Base-by-base conservation (phyloP, 352 stramenopile species). In the Thraustochytrium sp. region DNA sequence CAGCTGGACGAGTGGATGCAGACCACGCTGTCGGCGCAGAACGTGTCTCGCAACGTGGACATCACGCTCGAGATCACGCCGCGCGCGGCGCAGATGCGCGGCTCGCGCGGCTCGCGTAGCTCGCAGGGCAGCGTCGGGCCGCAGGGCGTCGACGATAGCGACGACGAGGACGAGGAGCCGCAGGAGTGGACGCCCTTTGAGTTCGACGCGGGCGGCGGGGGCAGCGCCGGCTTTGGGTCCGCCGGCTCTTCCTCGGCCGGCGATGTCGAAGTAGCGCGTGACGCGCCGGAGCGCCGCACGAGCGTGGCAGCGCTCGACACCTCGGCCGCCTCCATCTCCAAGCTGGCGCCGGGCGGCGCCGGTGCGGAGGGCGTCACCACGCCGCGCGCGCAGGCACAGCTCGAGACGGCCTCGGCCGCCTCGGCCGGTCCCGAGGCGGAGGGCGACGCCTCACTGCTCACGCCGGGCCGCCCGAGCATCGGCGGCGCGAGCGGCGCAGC, bases 181-280 rank as follows among this genome's bases (percentile, higher is more conserved):
- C 11, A 80, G 21, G 56, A 84, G 21, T 84, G 75, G 75, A 77
- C 75, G 23, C 56, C 75, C 61, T 84, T 84, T 56, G 75, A 84
- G 40, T 78, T 78, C 29, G 75, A 84, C 23, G 37, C 26, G 8
- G 65, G 51, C 40, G 59, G 36, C 2, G 74, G 11, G 34, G 75
- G 34, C 29, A 29, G 8, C 26, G 56, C 16, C 55, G 56, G 38
- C 23, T n/a, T 63, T 26, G 63, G 55, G 21, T 86, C 90, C 31
- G 90, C 92, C 38, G 91, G 94, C 37, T 94, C 91, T 18, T 94
- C 93, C 77, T 91, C 90, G 11, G 87, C 82, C 26, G 90, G 89
- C 48, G 89, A 93, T 65, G 34, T 75, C 26, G 63, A 75, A n/a
- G 29, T 75, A 3, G 63, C 3, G 11, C 63, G 63, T 54, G 63